A percentile compares a stretch with the other conserved stretches of the same genome.
These are phyloP conservation scores for Rhizopogon vesiculosus DNA, from an alignment of 768 basidiomycete species.

Conservation along the genomic window DNA sequence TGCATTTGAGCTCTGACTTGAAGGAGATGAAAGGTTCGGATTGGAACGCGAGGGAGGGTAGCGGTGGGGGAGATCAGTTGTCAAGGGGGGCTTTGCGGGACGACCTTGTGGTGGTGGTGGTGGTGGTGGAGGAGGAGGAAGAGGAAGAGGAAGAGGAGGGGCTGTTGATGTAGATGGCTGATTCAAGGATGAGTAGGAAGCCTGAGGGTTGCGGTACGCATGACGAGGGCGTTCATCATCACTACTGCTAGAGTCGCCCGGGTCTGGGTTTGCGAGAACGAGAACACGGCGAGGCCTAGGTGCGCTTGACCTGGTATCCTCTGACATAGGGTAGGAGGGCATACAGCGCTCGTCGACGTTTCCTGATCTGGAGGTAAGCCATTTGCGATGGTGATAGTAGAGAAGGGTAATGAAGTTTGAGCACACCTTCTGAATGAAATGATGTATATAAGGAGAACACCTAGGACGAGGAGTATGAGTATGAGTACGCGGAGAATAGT, in stretches of 20 bases:
- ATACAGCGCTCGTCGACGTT: constrained; percentile 25
- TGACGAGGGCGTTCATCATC: constrained; percentile 27
- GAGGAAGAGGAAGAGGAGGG: constrained; percentile 7
- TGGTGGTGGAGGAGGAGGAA: too few relatives aligned
- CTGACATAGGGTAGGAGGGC: constrained; percentile 47
- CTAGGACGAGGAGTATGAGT: neutral
- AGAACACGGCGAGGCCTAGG: constrained; percentile 38
- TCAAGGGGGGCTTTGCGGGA: constrained; percentile 24
- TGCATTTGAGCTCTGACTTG: constrained; percentile 56
- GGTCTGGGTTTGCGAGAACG: constrained; percentile 59
- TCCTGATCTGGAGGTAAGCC: constrained; percentile 16
- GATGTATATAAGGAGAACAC: neutral
- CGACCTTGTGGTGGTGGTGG: constrained; percentile 16
- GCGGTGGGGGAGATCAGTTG: constrained; percentile 31
- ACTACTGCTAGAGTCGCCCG: constrained; percentile 39
- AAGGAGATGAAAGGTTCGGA: constrained; percentile 65
- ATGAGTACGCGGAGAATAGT: neutral
- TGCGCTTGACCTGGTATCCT: constrained; percentile 42
- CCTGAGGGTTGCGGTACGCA: constrained; percentile 13
- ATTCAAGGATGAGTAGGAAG: constrained; percentile 21
- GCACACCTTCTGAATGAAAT: too few relatives aligned
- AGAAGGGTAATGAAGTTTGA: too few relatives aligned
- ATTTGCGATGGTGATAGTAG: neutral
- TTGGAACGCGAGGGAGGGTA: constrained; percentile 38
- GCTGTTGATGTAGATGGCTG: constrained; percentile 20